Percentiles rank a stretch among this genome's conserved stretches.
Evolutionary conservation across 1,284 basidiomycete species (phyloP).

Genomic region (Leccinum cinnamomeum): DNA sequence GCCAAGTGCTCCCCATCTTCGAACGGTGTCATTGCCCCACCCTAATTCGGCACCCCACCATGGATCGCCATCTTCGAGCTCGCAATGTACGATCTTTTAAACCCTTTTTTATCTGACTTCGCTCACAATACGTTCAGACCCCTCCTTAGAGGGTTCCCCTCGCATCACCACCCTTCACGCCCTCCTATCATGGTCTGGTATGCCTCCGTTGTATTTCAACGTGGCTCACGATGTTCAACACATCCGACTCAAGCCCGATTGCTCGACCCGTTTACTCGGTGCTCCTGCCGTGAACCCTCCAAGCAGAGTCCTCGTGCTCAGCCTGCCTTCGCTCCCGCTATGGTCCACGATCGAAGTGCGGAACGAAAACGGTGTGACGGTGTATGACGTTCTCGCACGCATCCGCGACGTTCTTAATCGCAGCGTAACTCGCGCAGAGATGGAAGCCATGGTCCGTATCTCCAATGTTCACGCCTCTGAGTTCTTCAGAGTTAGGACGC

Average conservation of each 20-base stretch:
- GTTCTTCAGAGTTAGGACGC: conserved; percentile 31
- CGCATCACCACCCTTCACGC: conserved; percentile 30
- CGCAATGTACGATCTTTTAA: conserved; percentile 16
- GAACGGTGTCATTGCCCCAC: conserved; percentile 32
- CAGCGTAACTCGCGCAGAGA: conserved; percentile 27
- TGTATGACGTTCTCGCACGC: conserved; percentile 28
- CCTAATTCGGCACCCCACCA: conserved; percentile 28
- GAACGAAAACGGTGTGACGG: conserved; percentile 31
- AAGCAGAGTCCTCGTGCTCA: conserved; percentile 20
- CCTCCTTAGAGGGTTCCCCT: conserved; percentile 10
- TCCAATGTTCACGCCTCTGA: conserved; percentile 25
- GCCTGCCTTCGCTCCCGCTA: conserved; percentile 23
- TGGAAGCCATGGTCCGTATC: conserved; percentile 26
- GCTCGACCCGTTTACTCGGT: conserved; percentile 18
- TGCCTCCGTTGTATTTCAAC: conserved; percentile 26
- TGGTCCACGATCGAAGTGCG: conserved; percentile 35
- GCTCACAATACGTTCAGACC: conserved; percentile 17
- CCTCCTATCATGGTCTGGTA: conserved; percentile 25
- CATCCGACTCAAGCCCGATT: conserved; percentile 25
- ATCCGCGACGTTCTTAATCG: conserved; percentile 31
- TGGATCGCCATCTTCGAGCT: conserved; percentile 15
- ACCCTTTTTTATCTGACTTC: background rate
- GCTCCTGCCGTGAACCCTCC: conserved; percentile 27
- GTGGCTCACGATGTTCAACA: conserved; percentile 28
- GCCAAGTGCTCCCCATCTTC: conserved; percentile 28